phyloP scores from a whole-genome alignment of 2,329 filamentous ascomycete genomes.

The Phoma sp. region DNA sequence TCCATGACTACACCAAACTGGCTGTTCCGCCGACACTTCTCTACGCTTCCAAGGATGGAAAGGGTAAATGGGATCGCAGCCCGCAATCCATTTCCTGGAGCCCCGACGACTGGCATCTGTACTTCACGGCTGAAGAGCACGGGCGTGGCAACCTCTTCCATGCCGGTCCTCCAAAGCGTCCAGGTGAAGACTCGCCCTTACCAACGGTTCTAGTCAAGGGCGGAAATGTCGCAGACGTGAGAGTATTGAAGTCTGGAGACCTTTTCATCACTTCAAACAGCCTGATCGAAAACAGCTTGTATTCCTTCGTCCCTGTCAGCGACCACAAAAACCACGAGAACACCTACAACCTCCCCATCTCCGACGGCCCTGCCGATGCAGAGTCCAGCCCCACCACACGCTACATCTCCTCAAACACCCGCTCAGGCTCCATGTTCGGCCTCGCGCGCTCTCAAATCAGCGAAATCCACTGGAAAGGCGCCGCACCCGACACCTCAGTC shows the following conservation, averaged over 20 bases:
- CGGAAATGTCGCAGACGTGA: slow-evolving; percentile 54
- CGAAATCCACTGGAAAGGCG: slow-evolving; percentile 74
- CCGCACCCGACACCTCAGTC: slow-evolving; percentile 65
- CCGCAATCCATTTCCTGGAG: slow-evolving; percentile 61
- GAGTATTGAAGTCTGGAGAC: slow-evolving; percentile 58
- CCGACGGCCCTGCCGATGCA: slow-evolving; percentile 30
- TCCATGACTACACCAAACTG: slow-evolving; percentile 67
- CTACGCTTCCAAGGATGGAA: slow-evolving; percentile 67
- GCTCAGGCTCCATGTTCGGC: slow-evolving; percentile 71
- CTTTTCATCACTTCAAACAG: slow-evolving; percentile 74
- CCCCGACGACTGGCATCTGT: slow-evolving; percentile 65
- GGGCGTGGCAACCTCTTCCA: slow-evolving; percentile 69
- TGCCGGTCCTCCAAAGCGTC: slow-evolving; percentile 20
- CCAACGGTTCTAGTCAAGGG: slow-evolving; percentile 44
- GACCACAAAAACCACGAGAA: slow-evolving; percentile 19
- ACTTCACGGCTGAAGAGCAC: slow-evolving; percentile 75
- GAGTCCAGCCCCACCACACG: slow-evolving; percentile 38
- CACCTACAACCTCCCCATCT: slow-evolving; percentile 29
- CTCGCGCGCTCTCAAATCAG: slow-evolving; percentile 68
- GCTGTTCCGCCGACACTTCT: slow-evolving; percentile 53
- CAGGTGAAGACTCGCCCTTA: slow-evolving; percentile 19
- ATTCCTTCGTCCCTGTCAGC: slow-evolving; percentile 61
- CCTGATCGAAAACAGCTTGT: slow-evolving; percentile 75
- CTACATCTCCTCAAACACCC: slow-evolving; percentile 69
- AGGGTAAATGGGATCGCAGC: slow-evolving; percentile 66